Base-by-base conservation (phyloP, 2,329 filamentous ascomycete species). In the Aureobasidium sp. region DNA sequence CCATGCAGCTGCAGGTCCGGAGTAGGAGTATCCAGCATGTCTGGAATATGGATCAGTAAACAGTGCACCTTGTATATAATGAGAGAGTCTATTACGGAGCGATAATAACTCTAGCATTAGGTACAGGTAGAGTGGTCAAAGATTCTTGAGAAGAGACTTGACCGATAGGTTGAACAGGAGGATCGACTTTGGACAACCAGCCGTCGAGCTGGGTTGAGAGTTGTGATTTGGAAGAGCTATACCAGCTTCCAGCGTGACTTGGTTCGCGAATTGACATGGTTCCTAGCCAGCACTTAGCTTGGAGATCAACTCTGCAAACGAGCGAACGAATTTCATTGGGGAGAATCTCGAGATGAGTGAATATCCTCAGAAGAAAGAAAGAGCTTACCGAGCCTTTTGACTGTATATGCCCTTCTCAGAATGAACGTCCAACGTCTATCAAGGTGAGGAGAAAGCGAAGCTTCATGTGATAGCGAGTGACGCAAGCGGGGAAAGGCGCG, bases 21-120 rank as follows among this genome's bases (percentile, higher is more conserved):
- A 99, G 79, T 93, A 97, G 1, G 84, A 79, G 77, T 96, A 99
- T 65, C 94, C 94, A 64, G 94, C 94, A 74, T 99, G 94, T 64
- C 93, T 97, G n/a, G 2, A 7, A 26, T 4, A 4, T 8, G 26
- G 17, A 7, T 61, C 10, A 61, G 36, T 32, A 44, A 69, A 67
- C 64, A 65, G 63, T 59, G 63, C 27, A 64, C 59, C 9, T 37
- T 5, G 70, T 70, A 72, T 68, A 74, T 69, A 68, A 59, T 62
- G 67, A 7, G 67, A 70, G 65, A 82, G 96, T 2, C 9, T 68
- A 70, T 66, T 83, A 97, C 93, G 94, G 94, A 65, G 92, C 92
- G 72, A 99, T 97, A 62, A 99, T 87, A 15, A 94, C 81, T 74
- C 91, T 84, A 5, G 92, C 92, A 36, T 87, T 86, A 1, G 85